These are phyloP conservation scores for Ogataea corticis DNA, from an alignment of 805 yeast species.

Conservation along the genomic window DNA sequence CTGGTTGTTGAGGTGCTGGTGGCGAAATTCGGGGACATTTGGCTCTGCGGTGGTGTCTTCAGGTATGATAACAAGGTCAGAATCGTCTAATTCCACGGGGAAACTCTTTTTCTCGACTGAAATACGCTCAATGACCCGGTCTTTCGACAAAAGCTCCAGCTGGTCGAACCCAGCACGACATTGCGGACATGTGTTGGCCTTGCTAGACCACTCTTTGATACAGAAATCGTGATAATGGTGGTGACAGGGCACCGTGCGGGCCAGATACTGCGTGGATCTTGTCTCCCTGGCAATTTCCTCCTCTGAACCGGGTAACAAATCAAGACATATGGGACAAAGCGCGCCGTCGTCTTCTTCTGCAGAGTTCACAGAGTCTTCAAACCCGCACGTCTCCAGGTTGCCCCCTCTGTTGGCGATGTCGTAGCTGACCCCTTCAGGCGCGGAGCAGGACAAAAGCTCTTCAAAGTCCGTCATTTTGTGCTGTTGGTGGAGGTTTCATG, in stretches of 20 bases:
- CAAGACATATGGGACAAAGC: slow-evolving; percentile 36
- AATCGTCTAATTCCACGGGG: slow-evolving; percentile 26
- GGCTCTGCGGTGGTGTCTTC: slow-evolving; percentile 10
- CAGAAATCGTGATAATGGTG: slow-evolving; percentile 39
- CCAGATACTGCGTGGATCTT: slow-evolving; percentile 26
- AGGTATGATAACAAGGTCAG: slow-evolving; percentile 15
- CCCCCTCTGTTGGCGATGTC: no score
- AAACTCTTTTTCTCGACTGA: slow-evolving; percentile 25
- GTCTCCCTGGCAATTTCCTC: slow-evolving; percentile 20
- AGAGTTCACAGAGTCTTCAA: background rate
- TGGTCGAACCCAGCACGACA: slow-evolving; percentile 30
- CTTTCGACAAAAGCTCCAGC: slow-evolving; percentile 22
- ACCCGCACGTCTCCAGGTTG: no score
- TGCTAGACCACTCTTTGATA: slow-evolving; percentile 36
- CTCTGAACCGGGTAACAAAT: slow-evolving; percentile 22
- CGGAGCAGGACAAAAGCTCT: no score
- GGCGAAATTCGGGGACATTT: slow-evolving; percentile 8
- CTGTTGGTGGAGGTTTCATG: no score
- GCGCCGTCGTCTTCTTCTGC: background rate
- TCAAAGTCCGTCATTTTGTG: no score
- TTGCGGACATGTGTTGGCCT: slow-evolving; percentile 39
- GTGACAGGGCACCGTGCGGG: slow-evolving; percentile 34
- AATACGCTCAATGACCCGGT: slow-evolving; percentile 18
- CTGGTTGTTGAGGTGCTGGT: slow-evolving; percentile 27
- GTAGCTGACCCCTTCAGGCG: no score